A percentile compares a stretch with the other conserved stretches of the same genome.
These are phyloP conservation scores for Termitomyces sp. DNA, from an alignment of 768 basidiomycete species.

Conservation along the genomic window DNA sequence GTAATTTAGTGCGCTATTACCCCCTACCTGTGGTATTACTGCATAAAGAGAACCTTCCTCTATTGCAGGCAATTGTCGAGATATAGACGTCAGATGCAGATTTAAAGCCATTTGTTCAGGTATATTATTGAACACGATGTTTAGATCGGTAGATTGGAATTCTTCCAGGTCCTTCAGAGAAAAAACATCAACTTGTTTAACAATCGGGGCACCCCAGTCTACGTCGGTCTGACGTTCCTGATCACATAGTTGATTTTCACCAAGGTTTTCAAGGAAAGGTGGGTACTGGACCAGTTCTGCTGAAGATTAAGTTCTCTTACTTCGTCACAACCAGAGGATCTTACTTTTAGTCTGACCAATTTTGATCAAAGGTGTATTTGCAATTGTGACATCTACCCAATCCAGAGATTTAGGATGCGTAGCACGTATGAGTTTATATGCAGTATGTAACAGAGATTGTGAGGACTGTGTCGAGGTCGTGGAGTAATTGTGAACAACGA, in stretches of 20 bases:
- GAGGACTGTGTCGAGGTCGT: not conserved
- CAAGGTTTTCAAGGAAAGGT: not conserved
- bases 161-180: conserved; percentile 34
- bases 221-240: conserved; percentile 6
- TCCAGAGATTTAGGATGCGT: not conserved
- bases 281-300: conserved; percentile 9
- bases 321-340: not conserved
- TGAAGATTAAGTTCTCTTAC: not conserved
- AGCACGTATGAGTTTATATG: not conserved
- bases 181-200: conserved; percentile 29
- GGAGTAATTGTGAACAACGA: conserved; percentile 1
- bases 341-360: not conserved
- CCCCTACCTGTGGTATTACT: conserved; percentile 40
- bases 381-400: not conserved
- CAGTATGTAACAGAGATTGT: not conserved
- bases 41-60: conserved; percentile 28
- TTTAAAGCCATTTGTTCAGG: not conserved
- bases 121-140: not conserved
- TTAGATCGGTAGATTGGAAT: conserved; percentile 32
- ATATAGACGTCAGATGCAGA: not conserved
- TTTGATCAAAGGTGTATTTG: not conserved
- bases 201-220: conserved; percentile 33
- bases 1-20: conserved; percentile 14
- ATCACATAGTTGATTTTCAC: not conserved
- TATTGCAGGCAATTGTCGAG: conserved; percentile 9